Conservation (phyloP, 139 green algal genomes). For the Chlamydomonas sphaeroides region DNA sequence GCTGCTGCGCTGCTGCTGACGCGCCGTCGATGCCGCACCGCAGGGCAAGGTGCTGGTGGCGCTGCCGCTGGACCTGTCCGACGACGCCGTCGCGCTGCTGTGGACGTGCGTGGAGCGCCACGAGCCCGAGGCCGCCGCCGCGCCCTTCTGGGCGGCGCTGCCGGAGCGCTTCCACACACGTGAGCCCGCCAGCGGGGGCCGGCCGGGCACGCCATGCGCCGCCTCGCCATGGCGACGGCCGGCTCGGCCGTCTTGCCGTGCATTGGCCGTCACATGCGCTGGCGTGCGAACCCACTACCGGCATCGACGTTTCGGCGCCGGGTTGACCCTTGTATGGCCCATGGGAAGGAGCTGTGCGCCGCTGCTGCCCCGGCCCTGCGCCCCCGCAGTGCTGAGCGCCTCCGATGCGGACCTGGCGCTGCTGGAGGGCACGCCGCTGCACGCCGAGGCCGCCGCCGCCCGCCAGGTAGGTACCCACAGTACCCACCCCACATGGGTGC, state of each 20-base stretch:
- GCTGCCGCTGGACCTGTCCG: constrained; percentile 55
- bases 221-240: too few species aligned
- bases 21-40: neutral
- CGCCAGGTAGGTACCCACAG: constrained; percentile 46
- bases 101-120: constrained; percentile 76
- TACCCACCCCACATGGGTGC: too few species aligned
- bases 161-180: constrained; percentile 63
- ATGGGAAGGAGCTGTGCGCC: too few species aligned
- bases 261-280: too few species aligned
- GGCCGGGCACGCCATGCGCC: too few species aligned
- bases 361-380: too few species aligned
- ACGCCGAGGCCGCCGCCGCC: constrained; percentile 49
- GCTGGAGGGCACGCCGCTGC: constrained; percentile 49
- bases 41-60: constrained; percentile 55
- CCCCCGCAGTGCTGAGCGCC: constrained; percentile 53
- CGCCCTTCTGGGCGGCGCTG: constrained; percentile 65
- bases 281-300: too few species aligned
- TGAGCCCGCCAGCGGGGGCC: too few species aligned
- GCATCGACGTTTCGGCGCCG: too few species aligned
- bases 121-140: constrained; percentile 57
- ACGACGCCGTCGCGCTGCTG: constrained; percentile 69
- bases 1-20: too few species aligned
- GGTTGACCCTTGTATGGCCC: too few species aligned
- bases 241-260: too few species aligned
- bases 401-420: constrained; percentile 33